These are phyloP conservation scores for Boletus sensibilis DNA, from an alignment of 768 basidiomycete species.

Conservation along the genomic window DNA sequence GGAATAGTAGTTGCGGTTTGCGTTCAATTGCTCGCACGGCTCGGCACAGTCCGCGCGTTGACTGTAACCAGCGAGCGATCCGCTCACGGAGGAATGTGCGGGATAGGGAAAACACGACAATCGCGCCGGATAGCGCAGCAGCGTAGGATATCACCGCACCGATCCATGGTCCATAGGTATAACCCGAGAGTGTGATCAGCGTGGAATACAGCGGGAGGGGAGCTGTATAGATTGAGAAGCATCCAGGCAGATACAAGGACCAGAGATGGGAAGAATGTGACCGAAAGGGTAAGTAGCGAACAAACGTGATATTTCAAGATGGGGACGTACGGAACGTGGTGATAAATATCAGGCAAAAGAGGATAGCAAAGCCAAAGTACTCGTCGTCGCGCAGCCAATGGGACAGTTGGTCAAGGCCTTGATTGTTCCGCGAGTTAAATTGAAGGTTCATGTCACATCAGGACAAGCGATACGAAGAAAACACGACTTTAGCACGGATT, in stretches of 20 bases:
- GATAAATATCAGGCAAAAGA: slow-evolving; percentile 81
- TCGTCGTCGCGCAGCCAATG: slow-evolving; percentile 72
- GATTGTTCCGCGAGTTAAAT: slow-evolving; percentile 7
- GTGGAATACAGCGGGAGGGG: slow-evolving; percentile 93
- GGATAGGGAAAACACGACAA: slow-evolving; percentile 80
- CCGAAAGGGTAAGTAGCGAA: slow-evolving; percentile 10
- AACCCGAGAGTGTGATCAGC: slow-evolving; percentile 87
- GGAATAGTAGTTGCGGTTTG: slow-evolving; percentile 83
- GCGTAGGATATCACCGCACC: slow-evolving; percentile 87
- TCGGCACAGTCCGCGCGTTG: slow-evolving; percentile 68
- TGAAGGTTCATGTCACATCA: not conserved
- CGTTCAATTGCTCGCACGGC: slow-evolving; percentile 86
- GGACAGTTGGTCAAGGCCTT: slow-evolving; percentile 82
- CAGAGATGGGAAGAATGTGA: slow-evolving; percentile 3
- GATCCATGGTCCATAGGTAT: slow-evolving; percentile 81
- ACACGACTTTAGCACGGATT: slow-evolving; percentile 1
- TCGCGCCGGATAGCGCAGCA: slow-evolving; percentile 81
- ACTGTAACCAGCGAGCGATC: slow-evolving; percentile 72
- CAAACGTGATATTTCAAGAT: slow-evolving; percentile 1
- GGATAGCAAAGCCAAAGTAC: slow-evolving; percentile 70
- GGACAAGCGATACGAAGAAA: not conserved
- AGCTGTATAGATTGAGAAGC: slow-evolving; percentile 43
- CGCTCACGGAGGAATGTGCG: slow-evolving; percentile 67
- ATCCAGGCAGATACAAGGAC: slow-evolving; percentile 8
- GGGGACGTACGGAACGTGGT: slow-evolving; percentile 78